Conservation (phyloP, 192 early-diverging fungal species). For the Coemansia guatemalensis region DNA sequence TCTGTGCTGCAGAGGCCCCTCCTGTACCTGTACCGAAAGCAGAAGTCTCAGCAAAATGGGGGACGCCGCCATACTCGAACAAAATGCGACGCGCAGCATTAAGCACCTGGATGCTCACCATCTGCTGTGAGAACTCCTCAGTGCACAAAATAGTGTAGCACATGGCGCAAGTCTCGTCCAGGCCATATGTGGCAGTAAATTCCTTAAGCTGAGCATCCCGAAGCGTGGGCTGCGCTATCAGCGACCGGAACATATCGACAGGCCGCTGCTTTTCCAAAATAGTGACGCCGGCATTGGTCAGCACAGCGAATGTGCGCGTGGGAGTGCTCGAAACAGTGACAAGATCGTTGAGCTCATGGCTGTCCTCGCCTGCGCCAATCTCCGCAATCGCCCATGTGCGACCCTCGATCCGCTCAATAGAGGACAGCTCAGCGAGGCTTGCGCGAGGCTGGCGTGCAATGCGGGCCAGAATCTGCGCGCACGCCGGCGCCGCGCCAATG, state of each 20-base stretch:
- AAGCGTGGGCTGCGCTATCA: constrained; percentile 55
- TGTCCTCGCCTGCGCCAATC: constrained; percentile 15
- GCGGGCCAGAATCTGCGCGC: constrained; percentile 56
- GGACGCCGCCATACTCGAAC: constrained; percentile 53
- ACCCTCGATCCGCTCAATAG: constrained; percentile 64
- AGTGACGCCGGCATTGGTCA: constrained; percentile 74
- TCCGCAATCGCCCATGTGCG: constrained; percentile 84
- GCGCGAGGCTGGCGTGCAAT: constrained; percentile 32
- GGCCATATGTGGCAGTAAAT: constrained; percentile 61
- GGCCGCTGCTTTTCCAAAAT: constrained; percentile 74
- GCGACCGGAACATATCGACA: constrained; percentile 66
- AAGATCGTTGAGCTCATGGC: constrained; percentile 62
- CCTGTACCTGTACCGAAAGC: constrained; percentile 12
- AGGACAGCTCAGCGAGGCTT: constrained; percentile 53
- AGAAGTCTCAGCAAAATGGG: constrained; percentile 34
- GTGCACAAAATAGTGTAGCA: constrained; percentile 71
- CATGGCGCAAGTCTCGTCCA: constrained; percentile 82
- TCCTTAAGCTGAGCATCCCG: constrained; percentile 45
- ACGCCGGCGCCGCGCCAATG: constrained; percentile 61
- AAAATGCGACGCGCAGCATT: constrained; percentile 30
- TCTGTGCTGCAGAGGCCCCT: background rate
- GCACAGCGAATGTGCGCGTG: constrained; percentile 64
- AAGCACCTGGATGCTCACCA: constrained; percentile 29
- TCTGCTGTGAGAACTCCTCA: constrained; percentile 12
- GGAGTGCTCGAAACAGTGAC: constrained; percentile 58